Conservation (phyloP, 139 green algal genomes). For the Micractinium sp. region DNA sequence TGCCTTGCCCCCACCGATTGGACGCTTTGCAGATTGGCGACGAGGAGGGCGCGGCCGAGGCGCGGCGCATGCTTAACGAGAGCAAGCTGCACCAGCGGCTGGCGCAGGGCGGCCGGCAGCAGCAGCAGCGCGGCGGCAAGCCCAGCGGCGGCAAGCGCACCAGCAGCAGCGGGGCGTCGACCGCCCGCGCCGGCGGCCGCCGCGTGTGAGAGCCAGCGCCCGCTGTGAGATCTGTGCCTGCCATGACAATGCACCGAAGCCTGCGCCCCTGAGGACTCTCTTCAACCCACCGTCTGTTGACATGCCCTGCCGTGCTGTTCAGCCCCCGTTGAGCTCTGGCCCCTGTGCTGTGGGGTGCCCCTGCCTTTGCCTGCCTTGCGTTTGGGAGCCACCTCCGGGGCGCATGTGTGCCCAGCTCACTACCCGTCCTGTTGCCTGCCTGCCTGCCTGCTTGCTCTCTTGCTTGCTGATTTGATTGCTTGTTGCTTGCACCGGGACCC, state of each 20-base stretch:
- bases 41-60: conserved; percentile 39
- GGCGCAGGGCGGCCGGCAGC: background rate
- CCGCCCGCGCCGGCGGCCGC: conserved; percentile 22
- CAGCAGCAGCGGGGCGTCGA: conserved; percentile 18
- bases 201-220: conserved; percentile 2
- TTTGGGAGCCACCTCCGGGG: too few relatives aligned
- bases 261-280: background rate
- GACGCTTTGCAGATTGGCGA: conserved; percentile 25
- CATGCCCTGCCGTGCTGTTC: background rate
- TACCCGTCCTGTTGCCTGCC: background rate
- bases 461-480: too few relatives aligned
- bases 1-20: background rate
- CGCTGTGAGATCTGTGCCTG: background rate
- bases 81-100: conserved; percentile 21
- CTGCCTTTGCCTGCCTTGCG: background rate
- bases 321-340: too few relatives aligned
- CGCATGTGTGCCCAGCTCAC: background rate
- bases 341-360: background rate
- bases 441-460: background rate
- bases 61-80: conserved; percentile 15
- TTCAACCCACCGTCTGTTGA: too few relatives aligned
- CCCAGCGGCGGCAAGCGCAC: background rate
- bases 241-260: background rate
- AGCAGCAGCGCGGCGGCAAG: conserved; percentile 14
- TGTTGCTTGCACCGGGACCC: too few relatives aligned